phyloP scores from a whole-genome alignment of 441 rosid species.

The Syzygium malaccense region DNA sequence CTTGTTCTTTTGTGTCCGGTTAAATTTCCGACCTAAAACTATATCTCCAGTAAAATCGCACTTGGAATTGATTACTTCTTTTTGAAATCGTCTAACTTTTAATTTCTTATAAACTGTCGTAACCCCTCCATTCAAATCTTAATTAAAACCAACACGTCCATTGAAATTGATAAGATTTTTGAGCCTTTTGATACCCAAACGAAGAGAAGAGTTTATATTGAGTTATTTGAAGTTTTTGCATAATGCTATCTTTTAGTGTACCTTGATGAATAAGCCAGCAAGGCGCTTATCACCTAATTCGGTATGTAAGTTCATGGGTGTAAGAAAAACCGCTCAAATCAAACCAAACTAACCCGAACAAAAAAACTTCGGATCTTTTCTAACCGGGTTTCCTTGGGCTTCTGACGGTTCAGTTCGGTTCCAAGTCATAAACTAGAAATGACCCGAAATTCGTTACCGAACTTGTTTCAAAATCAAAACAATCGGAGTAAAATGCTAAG shows the following conservation, averaged over 20 bases:
- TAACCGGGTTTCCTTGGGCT: accelerated
- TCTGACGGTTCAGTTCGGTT: background rate
- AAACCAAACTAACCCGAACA: accelerated
- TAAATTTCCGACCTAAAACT: background rate
- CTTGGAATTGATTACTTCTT: background rate
- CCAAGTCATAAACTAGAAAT: background rate
- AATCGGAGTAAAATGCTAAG: background rate
- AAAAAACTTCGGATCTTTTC: background rate
- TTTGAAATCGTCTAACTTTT: background rate
- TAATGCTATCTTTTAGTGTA: background rate
- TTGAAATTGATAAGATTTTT: accelerated
- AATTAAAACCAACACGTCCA: accelerated
- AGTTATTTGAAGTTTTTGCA: accelerated
- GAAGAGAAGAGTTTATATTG: accelerated
- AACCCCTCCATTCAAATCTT: background rate
- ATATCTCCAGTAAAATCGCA: background rate
- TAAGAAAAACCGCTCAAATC: accelerated
- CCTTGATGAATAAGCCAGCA: accelerated
- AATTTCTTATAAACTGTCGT: background rate
- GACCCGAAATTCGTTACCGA: background rate
- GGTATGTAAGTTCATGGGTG: background rate
- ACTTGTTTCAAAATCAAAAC: background rate
- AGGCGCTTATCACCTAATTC: no score
- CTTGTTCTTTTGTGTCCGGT: background rate
- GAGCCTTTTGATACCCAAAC: accelerated